phyloP scores from a whole-genome alignment of 176 grass and related monocot genomes.

The Zoysia japonica region DNA sequence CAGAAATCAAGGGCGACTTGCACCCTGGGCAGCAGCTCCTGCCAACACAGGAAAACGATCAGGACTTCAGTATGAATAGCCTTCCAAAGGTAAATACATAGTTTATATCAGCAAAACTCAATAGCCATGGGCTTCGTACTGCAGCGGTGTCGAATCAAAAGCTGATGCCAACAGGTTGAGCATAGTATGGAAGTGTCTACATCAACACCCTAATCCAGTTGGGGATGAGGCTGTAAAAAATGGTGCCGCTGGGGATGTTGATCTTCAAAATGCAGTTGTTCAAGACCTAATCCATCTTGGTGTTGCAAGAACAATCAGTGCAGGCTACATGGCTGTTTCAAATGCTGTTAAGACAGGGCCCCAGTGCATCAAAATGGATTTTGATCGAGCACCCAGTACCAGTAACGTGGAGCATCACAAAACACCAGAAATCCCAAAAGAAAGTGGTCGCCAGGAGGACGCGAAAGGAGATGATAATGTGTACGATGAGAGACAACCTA shows the following conservation, averaged over 20 bases:
- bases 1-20: conserved; percentile 31
- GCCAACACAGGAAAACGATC: conserved; percentile 11
- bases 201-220: conserved; percentile 24
- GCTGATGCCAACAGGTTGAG: conserved; percentile 40
- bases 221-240: conserved; percentile 44
- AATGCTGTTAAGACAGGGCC: conserved; percentile 22
- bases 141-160: conserved; percentile 8
- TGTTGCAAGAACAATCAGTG: conserved; percentile 37
- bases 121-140: conserved; percentile 28
- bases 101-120: not conserved
- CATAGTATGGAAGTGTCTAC: conserved; percentile 41
- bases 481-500: conserved; percentile 73
- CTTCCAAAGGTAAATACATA: conserved; percentile 42
- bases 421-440: conserved; percentile 56
- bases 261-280: conserved; percentile 51
- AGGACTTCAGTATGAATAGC: conserved; percentile 33
- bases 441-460: conserved; percentile 62
- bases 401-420: conserved; percentile 44
- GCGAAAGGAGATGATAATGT: conserved; percentile 61
- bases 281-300: conserved; percentile 60
- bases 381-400: conserved; percentile 45
- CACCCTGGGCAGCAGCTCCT: conserved; percentile 35
- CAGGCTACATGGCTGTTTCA: conserved; percentile 4
- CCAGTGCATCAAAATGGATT: conserved; percentile 47
- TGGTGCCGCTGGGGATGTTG: conserved; percentile 32